phyloP scores from a whole-genome alignment of 176 grass and related monocot species.

The Hordeum marinum region DNA sequence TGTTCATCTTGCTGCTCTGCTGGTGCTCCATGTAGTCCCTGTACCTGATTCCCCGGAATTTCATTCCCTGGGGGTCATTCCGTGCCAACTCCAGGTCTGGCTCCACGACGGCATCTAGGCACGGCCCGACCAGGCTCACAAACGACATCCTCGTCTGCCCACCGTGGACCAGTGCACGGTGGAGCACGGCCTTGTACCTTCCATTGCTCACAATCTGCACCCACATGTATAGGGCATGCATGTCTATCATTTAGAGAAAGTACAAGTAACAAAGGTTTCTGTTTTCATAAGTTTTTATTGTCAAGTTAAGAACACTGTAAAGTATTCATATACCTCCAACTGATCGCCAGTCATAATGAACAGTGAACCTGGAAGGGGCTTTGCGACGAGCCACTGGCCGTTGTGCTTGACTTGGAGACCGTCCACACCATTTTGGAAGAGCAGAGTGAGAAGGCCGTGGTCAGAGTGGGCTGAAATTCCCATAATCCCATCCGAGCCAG shows the following conservation, averaged over 20 bases:
- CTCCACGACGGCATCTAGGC: conserved; percentile 48
- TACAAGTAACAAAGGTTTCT: background rate
- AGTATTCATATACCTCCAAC: conserved; percentile 47
- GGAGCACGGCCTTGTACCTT: conserved; percentile 57
- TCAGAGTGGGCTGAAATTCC: conserved; percentile 64
- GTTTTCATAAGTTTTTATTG: background rate
- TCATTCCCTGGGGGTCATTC: background rate
- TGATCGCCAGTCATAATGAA: conserved; percentile 81
- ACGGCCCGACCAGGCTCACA: conserved; percentile 49
- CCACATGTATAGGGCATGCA: background rate
- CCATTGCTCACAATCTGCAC: conserved; percentile 78
- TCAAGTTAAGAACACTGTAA: background rate
- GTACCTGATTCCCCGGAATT: conserved; percentile 55
- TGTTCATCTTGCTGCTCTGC: conserved; percentile 44
- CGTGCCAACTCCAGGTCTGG: conserved; percentile 45
- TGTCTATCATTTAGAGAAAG: background rate
- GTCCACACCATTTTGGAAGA: conserved; percentile 67
- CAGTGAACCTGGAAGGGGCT: conserved; percentile 53
- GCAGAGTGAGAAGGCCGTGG: conserved; percentile 63
- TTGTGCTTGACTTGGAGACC: conserved; percentile 64
- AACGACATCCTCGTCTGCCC: conserved; percentile 52
- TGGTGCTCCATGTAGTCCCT: conserved; percentile 61
- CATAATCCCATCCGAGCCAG: conserved; percentile 4
- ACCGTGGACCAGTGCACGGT: conserved; percentile 52
- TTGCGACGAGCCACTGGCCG: conserved; percentile 48